Evolutionary conservation across 2,329 filamentous ascomycete genomes (phyloP), one percentile per base, ranked within the genome.

Genomic region (Elsinoe arachidis): DNA sequence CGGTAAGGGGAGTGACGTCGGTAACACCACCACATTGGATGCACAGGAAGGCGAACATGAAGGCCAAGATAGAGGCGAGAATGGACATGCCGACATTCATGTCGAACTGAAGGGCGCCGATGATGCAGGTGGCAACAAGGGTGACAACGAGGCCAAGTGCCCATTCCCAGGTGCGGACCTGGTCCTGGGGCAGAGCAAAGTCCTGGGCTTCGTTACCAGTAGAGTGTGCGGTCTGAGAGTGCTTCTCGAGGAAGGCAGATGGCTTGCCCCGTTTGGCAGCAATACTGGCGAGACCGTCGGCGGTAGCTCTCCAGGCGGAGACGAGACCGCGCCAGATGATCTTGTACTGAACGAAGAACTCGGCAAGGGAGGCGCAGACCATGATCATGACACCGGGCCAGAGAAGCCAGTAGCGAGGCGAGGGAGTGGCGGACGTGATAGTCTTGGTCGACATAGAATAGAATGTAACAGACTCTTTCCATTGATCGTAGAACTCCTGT

Each of bases 1-100:
- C 80, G 3, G 83, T 85, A 1, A 85, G 73, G 0, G 83, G 83
- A 0, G 81, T 81, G 62, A 78, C 77, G 62, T 83, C 78, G 33
- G 76, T 60, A 26, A 58, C 77, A 58, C 77, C 79, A 17, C 77
- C 76, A 65, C 78, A 78, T 67, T 82, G 78, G 62, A 81, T 79
- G 58, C 78, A 77, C 43, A 82, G 70, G 72, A 82, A 80, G 49
- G 78, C 77, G 68, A 82, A 82, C 60, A 82, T 68, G 70, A 82
- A 79, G 58, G 77, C 76, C 17, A 83, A 73, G 43, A 82, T 60
- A 56, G 77, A 72, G 23, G 78, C 76, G n/a, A 83, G 70, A 55
- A 82, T 72, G 12, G 78, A 78, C 63, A 80, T 70, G 39, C 80
- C 80, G 7, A 78, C 73, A 60, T 78, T 72, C 71, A 80, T 79